Evolutionary conservation across 495 filamentous ascomycete genomes (phyloP), one percentile per base, ranked within the genome.

Genomic region (Xylaria intraflava): DNA sequence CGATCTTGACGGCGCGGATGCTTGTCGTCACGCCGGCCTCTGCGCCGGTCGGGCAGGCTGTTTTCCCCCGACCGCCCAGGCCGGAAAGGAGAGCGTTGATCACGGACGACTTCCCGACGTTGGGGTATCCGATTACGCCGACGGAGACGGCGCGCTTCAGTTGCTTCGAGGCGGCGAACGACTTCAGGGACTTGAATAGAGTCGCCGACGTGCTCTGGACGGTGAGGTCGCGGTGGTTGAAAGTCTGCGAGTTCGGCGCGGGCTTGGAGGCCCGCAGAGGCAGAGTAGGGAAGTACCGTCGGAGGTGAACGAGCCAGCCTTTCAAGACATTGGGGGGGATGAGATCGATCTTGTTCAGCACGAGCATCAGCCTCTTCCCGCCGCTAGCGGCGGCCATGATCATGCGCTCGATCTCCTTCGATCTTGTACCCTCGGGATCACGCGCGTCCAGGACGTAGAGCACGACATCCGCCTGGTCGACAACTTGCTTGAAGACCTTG

Each of bases 261-360:
- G 89, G 81, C 59, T 78, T 85, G 44, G 88, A 90, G 1, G 92
- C 91, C 62, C 90, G 89, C 20, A 97, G 81, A 0, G 92, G 92
- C 19, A 97, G 78, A 0, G 92, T 95, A 27, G 92, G 92, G 78
- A 96, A 96, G 70, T 84, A 95, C 51, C 90, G 83, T 49, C 89
- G 85, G 58, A 97, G 80, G 68, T 96, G 84, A 45, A 78, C 65
- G 56, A 97, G 79, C 92, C 92, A 97, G 53, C 71, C 77, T 68
- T 88, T 89, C 42, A 95, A 81, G 20, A 91, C 87, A 2, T 80
- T 68, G 1, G 88, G 82, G 10, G 92, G 92, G 27, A 96, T 78
- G 29, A 97, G 81, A 65, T 97, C 92, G 66, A 95, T 93, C 78
- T 97, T 97, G 83, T 97, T 97, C 56, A 97, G 77, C 51, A 97